Evolutionary conservation across 169 alveolate species (phyloP), one percentile per base, ranked within the genome.

Genomic region (Eimeria sp.): DNA sequence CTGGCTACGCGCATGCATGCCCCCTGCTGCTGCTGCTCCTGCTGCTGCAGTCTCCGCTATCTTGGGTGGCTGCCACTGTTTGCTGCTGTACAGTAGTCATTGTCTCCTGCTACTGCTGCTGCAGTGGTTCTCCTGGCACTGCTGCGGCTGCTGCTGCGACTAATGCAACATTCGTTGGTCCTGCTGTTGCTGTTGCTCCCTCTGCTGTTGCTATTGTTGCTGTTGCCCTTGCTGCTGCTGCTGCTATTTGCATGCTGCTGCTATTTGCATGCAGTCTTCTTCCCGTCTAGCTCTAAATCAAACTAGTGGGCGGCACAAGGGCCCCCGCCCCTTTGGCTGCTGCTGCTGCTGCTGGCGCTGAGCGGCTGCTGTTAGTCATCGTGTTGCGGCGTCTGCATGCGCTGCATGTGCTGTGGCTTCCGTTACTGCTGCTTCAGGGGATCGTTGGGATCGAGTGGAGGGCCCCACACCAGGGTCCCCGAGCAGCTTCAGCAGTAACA

Each of bases 311-410:
- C 2, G 11, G n/a, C 34, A n/a, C 75, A 9, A 11, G 2, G 14
- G 75, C 25, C 25, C 51, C 51, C 20, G 83, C 83, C 20, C 7
- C 83, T 73, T 54, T 51, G 4, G 83, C 40, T 73, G 86, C 61
- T 34, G 61, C 51, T 70, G 45, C 80, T 70, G 80, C 47, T 70
- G 80, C 80, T 70, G 47, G 70, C n/a, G 72, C 72, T 20, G 72
- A 34, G 40, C 72, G 2, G 72, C 18, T 61, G 30, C 18, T 61
- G 18, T 2, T 61, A 61, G 72, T 20, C 30, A 61, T 61, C 20
- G 5, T 61, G 72, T 25, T 61, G 72, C 72, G 3, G 72, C 72
- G 1, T 58, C 40, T 34, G 40, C 40, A 34, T 34, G 40, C 2
- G 0, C 40, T 34, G 40, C 40, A 34, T 34, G 40, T 34, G 40